These are phyloP conservation scores for Parmelia sp. DNA, from an alignment of 495 filamentous ascomycete species.

Conservation along the genomic window DNA sequence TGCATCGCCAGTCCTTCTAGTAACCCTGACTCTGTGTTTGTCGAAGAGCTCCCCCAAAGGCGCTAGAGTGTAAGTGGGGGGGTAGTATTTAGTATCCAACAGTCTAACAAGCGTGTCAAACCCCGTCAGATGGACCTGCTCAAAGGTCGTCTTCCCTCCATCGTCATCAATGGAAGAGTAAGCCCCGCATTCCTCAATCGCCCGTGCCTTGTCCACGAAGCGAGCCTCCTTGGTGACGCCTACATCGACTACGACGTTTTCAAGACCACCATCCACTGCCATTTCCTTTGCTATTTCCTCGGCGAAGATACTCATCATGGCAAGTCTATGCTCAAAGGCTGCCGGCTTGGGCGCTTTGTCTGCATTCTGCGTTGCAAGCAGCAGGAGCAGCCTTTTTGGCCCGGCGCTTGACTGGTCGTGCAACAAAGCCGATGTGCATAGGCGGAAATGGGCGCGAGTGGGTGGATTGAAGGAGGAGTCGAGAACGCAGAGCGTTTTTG, in stretches of 20 bases:
- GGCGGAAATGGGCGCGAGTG: conserved; percentile 70
- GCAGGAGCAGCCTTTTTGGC: conserved; percentile 60
- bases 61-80: conserved; percentile 44
- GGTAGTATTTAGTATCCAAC: conserved; percentile 80
- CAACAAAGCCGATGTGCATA: conserved; percentile 63
- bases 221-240: conserved; percentile 76
- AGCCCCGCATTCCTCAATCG: conserved; percentile 48
- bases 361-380: conserved; percentile 86
- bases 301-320: conserved; percentile 82
- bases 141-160: conserved; percentile 17
- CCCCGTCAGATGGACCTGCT: conserved; percentile 76
- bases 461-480: conserved; percentile 97
- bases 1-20: conserved; percentile 57
- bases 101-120: conserved; percentile 85
- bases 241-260: conserved; percentile 50
- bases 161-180: conserved; percentile 3
- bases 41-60: conserved; percentile 63
- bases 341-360: conserved; percentile 87
- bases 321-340: conserved; percentile 69
- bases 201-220: conserved; percentile 76
- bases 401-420: conserved; percentile 30
- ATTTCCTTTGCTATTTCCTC: conserved; percentile 48
- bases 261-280: neutral
- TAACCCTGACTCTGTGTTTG: conserved; percentile 64
- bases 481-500: conserved; percentile 66